Evolutionary conservation across 2,329 filamentous ascomycete species (phyloP).

Genomic region (Talaromyces albobiverticillius): DNA sequence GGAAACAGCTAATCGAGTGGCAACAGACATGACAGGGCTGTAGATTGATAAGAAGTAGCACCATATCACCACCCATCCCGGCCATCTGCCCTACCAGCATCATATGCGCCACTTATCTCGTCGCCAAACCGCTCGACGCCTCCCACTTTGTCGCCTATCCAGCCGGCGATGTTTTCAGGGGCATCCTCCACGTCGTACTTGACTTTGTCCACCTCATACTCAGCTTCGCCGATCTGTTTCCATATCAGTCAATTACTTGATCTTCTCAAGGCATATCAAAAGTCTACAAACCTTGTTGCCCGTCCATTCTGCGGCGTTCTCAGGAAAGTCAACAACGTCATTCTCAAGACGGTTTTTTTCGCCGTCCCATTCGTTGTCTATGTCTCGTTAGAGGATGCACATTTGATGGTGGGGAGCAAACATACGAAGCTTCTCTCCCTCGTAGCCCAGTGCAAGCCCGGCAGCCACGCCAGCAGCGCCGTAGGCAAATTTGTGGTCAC

Average conservation of each 20-base stretch:
- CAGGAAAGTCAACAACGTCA: slow-evolving; percentile 39
- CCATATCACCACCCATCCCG: slow-evolving; percentile 20
- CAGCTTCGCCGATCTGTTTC: slow-evolving; percentile 36
- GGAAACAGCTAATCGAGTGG: no score
- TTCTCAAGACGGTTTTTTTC: slow-evolving; percentile 32
- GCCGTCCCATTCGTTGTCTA: slow-evolving; percentile 34
- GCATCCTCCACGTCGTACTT: slow-evolving; percentile 33
- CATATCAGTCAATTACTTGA: background rate
- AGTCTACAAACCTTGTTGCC: slow-evolving; percentile 32
- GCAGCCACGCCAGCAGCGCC: slow-evolving; percentile 39
- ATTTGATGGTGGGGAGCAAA: no score
- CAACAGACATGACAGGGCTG: no score
- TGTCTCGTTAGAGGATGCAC: background rate
- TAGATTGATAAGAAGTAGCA: no score
- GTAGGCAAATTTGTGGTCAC: slow-evolving; percentile 33
- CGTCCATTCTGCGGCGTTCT: slow-evolving; percentile 44
- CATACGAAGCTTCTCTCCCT: slow-evolving; percentile 42
- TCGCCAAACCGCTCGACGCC: slow-evolving; percentile 44
- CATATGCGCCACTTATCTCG: slow-evolving; percentile 43
- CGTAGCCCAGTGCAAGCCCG: slow-evolving; percentile 44
- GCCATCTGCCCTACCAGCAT: slow-evolving; percentile 35
- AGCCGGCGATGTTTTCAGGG: slow-evolving; percentile 36
- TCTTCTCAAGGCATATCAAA: background rate
- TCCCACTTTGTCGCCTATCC: slow-evolving; percentile 41
- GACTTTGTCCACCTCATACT: slow-evolving; percentile 30